These are phyloP conservation scores for Calonectria ilicicola DNA, from an alignment of 2,329 filamentous ascomycete species.

Conservation along the genomic window DNA sequence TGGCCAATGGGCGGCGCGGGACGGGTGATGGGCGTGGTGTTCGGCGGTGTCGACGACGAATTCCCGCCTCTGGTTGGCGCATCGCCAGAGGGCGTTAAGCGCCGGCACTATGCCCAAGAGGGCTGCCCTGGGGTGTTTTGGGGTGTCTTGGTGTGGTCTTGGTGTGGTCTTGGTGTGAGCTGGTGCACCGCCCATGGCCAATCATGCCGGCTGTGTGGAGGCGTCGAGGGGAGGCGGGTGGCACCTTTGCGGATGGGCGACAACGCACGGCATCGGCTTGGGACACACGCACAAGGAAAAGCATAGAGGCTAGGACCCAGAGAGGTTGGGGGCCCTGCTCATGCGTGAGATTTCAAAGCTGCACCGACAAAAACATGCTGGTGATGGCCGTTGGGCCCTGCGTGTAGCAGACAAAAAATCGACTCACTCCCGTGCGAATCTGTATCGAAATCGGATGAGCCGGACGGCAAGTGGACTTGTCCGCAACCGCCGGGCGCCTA, in stretches of 20 bases:
- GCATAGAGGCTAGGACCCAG: too few species aligned
- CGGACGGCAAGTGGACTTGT: conserved; percentile 1
- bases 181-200: conserved; percentile 24
- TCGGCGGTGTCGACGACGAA: conserved; percentile 8
- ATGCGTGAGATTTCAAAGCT: neutral
- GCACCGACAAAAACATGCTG: neutral
- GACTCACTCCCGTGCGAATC: conserved; percentile 10
- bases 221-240: conserved; percentile 13
- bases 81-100: conserved; percentile 33
- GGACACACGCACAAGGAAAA: too few species aligned
- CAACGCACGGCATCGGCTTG: neutral
- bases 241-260: neutral
- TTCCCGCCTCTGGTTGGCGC: conserved; percentile 37
- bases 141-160: too few species aligned
- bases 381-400: neutral
- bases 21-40: conserved; percentile 18
- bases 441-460: conserved; percentile 34
- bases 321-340: neutral
- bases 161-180: too few species aligned
- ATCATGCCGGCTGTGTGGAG: conserved; percentile 17
- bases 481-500: conserved; percentile 23
- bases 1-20: conserved; percentile 31
- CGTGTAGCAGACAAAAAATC: neutral
- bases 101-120: conserved; percentile 38
- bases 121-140: conserved; percentile 10